phyloP scores from a whole-genome alignment of 2,329 filamentous ascomycete genomes.

The Pyrenophora teres region DNA sequence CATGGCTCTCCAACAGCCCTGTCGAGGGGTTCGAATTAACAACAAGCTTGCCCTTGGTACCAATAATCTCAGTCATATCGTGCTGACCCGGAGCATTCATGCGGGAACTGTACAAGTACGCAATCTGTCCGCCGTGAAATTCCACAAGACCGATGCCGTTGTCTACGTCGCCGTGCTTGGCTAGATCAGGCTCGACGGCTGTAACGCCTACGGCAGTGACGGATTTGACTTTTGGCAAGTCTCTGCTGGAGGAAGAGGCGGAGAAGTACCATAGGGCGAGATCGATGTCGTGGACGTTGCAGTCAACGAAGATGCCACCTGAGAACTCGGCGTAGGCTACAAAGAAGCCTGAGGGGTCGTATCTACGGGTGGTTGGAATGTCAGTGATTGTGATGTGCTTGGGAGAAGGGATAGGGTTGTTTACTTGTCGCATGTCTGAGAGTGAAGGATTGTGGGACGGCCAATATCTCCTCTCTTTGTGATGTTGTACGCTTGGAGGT shows the following conservation, averaged over 20 bases:
- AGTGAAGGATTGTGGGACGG: slow-evolving; percentile 63
- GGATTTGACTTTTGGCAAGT: slow-evolving; percentile 56
- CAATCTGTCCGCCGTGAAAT: slow-evolving; percentile 67
- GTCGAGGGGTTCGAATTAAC: slow-evolving; percentile 63
- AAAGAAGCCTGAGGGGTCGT: slow-evolving; percentile 69
- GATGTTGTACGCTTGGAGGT: slow-evolving; percentile 63
- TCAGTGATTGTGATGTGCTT: not conserved
- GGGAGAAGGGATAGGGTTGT: not conserved
- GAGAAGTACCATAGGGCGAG: slow-evolving; percentile 66
- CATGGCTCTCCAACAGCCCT: slow-evolving; percentile 62
- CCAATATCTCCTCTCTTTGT: slow-evolving; percentile 63
- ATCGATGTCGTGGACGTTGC: slow-evolving; percentile 72
- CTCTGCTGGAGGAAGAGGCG: slow-evolving; percentile 20
- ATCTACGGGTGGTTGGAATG: slow-evolving; percentile 17
- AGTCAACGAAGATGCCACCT: slow-evolving; percentile 73
- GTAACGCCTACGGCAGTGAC: slow-evolving; percentile 63
- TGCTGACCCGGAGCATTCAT: slow-evolving; percentile 73
- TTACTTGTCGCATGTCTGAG: slow-evolving; percentile 68
- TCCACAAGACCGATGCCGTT: slow-evolving; percentile 69
- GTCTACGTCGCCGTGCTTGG: slow-evolving; percentile 63
- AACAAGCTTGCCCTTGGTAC: slow-evolving; percentile 66
- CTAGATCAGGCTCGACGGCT: slow-evolving; percentile 62
- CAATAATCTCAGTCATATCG: slow-evolving; percentile 70
- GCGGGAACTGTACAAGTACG: slow-evolving; percentile 65
- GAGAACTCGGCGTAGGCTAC: slow-evolving; percentile 68